Evolutionary conservation across 2,329 filamentous ascomycete genomes (phyloP).

Genomic region (Trichoderma pleuroti): DNA sequence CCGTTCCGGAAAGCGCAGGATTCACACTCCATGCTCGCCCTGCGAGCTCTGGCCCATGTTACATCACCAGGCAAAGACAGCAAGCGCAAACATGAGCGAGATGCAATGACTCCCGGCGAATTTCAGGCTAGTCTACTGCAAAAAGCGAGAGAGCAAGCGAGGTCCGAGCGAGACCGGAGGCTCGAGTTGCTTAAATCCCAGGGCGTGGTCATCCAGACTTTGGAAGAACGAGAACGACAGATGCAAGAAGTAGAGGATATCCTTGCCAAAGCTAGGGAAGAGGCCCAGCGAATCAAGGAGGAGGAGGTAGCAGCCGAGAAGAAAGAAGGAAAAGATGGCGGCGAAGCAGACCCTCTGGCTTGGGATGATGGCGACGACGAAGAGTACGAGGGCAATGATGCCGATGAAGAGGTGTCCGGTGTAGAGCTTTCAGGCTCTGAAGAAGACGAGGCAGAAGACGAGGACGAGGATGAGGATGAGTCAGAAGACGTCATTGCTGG

Average conservation of each 20-base stretch:
- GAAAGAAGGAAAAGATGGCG: constrained; percentile 51
- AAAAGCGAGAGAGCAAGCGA: constrained; percentile 76
- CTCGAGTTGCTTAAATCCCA: constrained; percentile 73
- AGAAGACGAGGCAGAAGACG: constrained; percentile 34
- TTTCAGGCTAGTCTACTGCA: constrained; percentile 65
- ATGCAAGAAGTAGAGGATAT: constrained; percentile 83
- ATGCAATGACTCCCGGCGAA: constrained; percentile 64
- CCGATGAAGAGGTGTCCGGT: constrained; percentile 38
- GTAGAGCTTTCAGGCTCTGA: constrained; percentile 47
- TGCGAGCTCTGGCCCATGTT: constrained; percentile 73
- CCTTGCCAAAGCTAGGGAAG: constrained; percentile 75
- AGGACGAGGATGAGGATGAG: constrained; percentile 38
- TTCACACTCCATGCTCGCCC: constrained; percentile 58
- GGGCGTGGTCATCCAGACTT: constrained; percentile 77
- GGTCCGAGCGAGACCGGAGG: constrained; percentile 69
- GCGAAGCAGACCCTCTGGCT: constrained; percentile 48
- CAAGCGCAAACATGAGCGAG: constrained; percentile 42
- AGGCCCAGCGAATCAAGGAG: constrained; percentile 71
- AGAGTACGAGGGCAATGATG: constrained; percentile 42
- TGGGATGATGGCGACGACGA: constrained; percentile 58
- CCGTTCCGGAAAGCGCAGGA: constrained; percentile 62
- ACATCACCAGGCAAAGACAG: constrained; percentile 57
- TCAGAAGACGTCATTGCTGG: constrained; percentile 21
- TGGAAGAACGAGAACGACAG: constrained; percentile 80
- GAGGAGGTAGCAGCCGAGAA: constrained; percentile 72